Evolutionary conservation across 1,284 basidiomycete genomes (phyloP).

Genomic region (Apiotrichum brassicae): DNA sequence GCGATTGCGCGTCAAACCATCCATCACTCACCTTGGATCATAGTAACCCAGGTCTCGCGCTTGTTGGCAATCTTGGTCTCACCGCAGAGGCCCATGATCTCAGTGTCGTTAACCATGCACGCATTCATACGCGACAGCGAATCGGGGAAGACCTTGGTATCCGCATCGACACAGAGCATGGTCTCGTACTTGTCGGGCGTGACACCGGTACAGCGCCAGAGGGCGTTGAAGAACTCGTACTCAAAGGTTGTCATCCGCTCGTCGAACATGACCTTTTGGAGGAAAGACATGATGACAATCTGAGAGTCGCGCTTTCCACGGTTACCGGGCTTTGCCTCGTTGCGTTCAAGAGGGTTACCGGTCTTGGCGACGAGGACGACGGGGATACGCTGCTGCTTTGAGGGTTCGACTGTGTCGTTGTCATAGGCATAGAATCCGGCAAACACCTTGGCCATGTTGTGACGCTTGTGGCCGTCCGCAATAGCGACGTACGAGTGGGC

Average conservation of each 20-base stretch:
- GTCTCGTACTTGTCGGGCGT: constrained; percentile 96
- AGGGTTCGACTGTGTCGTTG: constrained; percentile 78
- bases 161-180: constrained; percentile 95
- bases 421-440: constrained; percentile 98
- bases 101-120: constrained; percentile 89
- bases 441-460: constrained; percentile 99
- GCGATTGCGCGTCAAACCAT: background rate
- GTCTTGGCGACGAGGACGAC: constrained; percentile 91
- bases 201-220: constrained; percentile 90
- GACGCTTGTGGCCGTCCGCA: constrained; percentile 95
- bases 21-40: constrained; percentile 68
- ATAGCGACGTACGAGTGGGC: constrained; percentile 96
- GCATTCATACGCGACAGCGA: constrained; percentile 85
- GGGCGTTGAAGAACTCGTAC: constrained; percentile 97
- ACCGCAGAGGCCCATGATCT: constrained; percentile 98
- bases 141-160: constrained; percentile 95
- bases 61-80: constrained; percentile 99
- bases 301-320: constrained; percentile 98
- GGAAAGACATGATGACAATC: constrained; percentile 94
- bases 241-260: constrained; percentile 99
- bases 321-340: constrained; percentile 92
- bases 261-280: constrained; percentile 99
- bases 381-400: constrained; percentile 95
- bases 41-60: constrained; percentile 93
- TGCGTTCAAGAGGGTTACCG: constrained; percentile 82